These are phyloP conservation scores for Pulveroboletus sp. DNA, from an alignment of 768 basidiomycete species.

Conservation along the genomic window DNA sequence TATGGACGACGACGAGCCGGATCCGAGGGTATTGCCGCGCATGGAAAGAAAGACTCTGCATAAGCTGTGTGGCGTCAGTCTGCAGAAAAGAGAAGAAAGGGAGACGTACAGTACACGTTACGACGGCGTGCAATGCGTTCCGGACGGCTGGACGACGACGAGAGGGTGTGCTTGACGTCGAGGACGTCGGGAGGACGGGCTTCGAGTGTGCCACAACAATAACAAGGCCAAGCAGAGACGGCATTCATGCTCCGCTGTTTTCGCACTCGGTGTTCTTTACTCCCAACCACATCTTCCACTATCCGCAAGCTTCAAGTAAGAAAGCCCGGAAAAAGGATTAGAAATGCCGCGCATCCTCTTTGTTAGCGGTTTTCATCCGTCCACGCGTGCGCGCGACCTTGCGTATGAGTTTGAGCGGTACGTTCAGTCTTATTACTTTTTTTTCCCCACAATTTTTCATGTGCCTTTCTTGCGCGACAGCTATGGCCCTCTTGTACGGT, in stretches of 20 bases:
- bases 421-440: constrained; percentile 9
- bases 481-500: constrained; percentile 78
- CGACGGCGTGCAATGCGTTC: background rate
- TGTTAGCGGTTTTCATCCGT: constrained; percentile 78
- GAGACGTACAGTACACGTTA: constrained; percentile 2
- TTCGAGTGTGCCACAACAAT: constrained; percentile 32
- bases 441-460: constrained; percentile 3
- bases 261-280: constrained; percentile 12
- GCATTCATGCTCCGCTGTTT: constrained; percentile 30
- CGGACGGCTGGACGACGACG: background rate
- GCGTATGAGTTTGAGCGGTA: constrained; percentile 87
- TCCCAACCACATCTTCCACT: constrained; percentile 22
- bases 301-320: background rate
- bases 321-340: constrained; percentile 8
- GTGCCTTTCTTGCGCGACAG: constrained; percentile 34
- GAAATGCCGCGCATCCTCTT: constrained; percentile 79
- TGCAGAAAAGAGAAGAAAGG: background rate
- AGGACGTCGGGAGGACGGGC: no score
- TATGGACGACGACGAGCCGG: background rate
- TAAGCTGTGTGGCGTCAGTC: constrained; percentile 14
- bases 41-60: constrained; percentile 3
- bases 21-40: background rate
- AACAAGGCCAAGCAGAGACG: constrained; percentile 29
- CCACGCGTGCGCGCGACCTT: constrained; percentile 78
- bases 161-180: constrained; percentile 2